Evolutionary conservation across 768 basidiomycete genomes (phyloP), one percentile per base, ranked within the genome.

Genomic region (Coprinopsis marcescibilis): DNA sequence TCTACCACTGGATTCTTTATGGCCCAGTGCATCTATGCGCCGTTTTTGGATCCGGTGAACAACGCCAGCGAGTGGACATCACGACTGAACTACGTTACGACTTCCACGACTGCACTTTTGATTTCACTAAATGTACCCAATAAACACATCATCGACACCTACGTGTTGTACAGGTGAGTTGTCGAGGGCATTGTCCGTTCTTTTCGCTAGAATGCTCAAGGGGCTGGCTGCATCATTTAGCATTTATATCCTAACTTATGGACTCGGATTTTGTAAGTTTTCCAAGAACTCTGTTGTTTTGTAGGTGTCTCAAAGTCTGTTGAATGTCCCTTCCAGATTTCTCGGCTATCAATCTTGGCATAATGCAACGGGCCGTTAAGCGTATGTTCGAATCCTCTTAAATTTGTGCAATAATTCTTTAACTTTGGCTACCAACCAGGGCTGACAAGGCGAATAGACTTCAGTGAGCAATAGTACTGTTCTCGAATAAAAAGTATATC

Each of bases 51-150:
- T 55, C 83, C 83, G 15, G 73, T 82, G 48, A 78, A 77, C 60
- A 88, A 88, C 61, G 82, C 83, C 1, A 82, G 78, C 59, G 85
- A 88, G 70, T 85, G 81, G 78, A 73, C 74, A 10, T 85, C 83
- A 35, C 64, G 87, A 41, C 60, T 83, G 36, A 83, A 83, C 59
- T 90, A 86, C 60, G 70, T 88, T 33, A 56, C 73, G 23, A 84
- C 85, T 8, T 73, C 85, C 24, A 60, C 71, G 17, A 71, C 84
- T 26, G 81, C 86, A 2, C 69, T 89, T 17, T 64, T 70, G n/a
- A 76, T 83, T 39, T 78, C 78, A 15, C 61, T 84, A 42, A 63
- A 80, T 55, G 64, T 83, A 46, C 78, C 80, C 17, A 76, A 76
- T 1, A 65, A 72, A 53, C 54, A 65, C 43, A 67, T 81, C 7